phyloP scores from a whole-genome alignment of 2,329 filamentous ascomycete genomes.

The Talaromyces pinophilus region DNA sequence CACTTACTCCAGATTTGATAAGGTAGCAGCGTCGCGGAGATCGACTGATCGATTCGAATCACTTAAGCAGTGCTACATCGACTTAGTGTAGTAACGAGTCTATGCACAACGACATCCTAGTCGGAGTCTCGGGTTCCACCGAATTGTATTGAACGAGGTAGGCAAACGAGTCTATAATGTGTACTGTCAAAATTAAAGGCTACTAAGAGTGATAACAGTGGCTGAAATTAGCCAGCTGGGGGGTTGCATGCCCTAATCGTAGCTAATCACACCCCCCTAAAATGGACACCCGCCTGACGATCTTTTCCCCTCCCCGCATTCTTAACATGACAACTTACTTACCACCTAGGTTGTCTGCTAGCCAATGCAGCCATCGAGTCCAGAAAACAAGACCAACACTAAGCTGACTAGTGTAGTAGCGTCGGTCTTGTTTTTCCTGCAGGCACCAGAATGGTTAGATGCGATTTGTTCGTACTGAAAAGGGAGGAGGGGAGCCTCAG shows the following conservation, averaged over 20 bases:
- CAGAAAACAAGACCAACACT: slow-evolving; percentile 1
- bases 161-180: background rate
- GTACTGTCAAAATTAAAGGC: background rate
- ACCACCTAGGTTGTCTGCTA: background rate
- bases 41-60: background rate
- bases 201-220: background rate
- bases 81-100: background rate
- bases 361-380: background rate
- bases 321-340: background rate
- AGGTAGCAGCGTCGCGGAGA: slow-evolving; percentile 8
- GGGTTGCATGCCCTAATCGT: slow-evolving; percentile 3
- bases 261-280: background rate
- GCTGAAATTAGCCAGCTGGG: background rate
- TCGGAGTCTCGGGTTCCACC: slow-evolving; percentile 1
- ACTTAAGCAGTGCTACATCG: background rate
- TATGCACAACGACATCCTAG: slow-evolving; percentile 1
- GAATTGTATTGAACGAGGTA: background rate
- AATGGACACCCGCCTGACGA: slow-evolving; percentile 13
- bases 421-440: background rate
- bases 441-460: background rate
- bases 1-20: background rate
- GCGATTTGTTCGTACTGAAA: background rate
- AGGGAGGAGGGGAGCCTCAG: background rate
- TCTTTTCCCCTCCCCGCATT: slow-evolving; percentile 17
- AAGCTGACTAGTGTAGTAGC: background rate